phyloP scores from a whole-genome alignment of 352 stramenopile genomes.

The Phytopythium mirpurense region DNA sequence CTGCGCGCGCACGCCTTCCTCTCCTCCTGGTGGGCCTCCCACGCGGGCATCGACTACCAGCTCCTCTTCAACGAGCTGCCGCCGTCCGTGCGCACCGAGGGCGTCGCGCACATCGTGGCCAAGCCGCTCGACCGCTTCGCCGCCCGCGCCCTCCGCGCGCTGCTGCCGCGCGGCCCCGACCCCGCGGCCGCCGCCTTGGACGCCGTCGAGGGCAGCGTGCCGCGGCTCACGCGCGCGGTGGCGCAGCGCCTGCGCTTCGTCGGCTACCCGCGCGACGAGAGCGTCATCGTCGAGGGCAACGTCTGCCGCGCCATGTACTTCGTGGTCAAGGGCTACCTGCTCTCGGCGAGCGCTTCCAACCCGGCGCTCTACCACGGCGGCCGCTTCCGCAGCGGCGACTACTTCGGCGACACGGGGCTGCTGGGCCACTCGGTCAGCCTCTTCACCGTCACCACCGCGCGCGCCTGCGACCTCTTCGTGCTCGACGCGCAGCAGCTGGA shows the following conservation, averaged over 20 bases:
- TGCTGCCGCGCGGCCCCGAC: conserved; percentile 5
- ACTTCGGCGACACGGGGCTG: conserved; percentile 56
- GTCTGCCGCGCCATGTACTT: conserved; percentile 65
- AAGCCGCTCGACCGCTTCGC: conserved; percentile 32
- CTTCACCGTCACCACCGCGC: conserved; percentile 25
- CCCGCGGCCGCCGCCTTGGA: conserved; percentile 14
- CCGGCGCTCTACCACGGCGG: conserved; percentile 13
- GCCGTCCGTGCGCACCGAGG: conserved; percentile 37
- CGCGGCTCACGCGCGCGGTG: conserved; percentile 21
- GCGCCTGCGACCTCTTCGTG: conserved; percentile 23
- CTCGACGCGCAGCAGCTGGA: conserved; percentile 44
- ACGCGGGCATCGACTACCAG: conserved; percentile 48
- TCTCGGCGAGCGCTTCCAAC: conserved; percentile 21
- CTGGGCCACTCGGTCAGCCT: conserved; percentile 37
- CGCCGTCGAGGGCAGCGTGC: conserved; percentile 48
- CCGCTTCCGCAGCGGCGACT: conserved; percentile 32
- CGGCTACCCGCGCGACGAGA: conserved; percentile 54
- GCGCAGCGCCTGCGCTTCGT: conserved; percentile 48
- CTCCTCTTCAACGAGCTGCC: conserved; percentile 42
- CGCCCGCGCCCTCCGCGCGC: conserved; percentile 23
- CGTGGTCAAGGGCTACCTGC: conserved; percentile 49
- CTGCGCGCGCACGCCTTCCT: conserved; percentile 33
- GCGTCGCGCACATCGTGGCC: conserved; percentile 32
- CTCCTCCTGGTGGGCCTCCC: conserved; percentile 48
- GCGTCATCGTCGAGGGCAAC: conserved; percentile 49